Evolutionary conservation across 2,329 filamentous ascomycete species (phyloP).

Genomic region (Ceratocystis lukuohia): DNA sequence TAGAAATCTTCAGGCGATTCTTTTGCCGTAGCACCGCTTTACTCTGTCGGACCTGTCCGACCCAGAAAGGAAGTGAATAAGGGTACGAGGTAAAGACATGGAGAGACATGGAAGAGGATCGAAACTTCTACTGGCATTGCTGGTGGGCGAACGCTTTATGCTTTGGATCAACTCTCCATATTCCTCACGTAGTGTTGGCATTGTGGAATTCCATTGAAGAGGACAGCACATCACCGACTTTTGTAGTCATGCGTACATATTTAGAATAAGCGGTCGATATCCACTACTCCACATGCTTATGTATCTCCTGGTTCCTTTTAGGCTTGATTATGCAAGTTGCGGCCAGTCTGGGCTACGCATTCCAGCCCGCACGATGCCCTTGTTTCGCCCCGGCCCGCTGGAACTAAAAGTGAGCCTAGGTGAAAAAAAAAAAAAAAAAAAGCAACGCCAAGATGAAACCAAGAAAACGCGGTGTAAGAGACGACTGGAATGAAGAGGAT

Average conservation of each 20-base stretch:
- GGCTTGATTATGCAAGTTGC: background rate
- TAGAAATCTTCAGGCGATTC: background rate
- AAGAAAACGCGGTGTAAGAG: background rate
- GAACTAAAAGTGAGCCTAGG: background rate
- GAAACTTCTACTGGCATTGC: background rate
- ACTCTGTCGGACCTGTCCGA: background rate
- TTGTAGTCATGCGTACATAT: background rate
- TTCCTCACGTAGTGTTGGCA: background rate
- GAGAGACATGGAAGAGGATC: background rate
- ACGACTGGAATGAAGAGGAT: background rate
- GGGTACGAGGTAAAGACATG: background rate
- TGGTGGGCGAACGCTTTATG: background rate
- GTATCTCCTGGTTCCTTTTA: background rate
- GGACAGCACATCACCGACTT: conserved; percentile 4
- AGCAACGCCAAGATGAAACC: background rate
- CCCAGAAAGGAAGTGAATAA: background rate
- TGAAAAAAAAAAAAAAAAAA: background rate
- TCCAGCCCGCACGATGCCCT: background rate
- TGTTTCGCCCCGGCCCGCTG: conserved; percentile 4
- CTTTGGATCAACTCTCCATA: background rate
- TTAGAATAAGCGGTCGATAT: background rate
- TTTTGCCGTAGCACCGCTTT: background rate
- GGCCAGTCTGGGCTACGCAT: background rate
- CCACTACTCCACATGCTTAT: background rate
- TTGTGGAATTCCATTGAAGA: background rate